A percentile compares a stretch with the other conserved stretches of the same genome.
Conservation (phyloP, 441 rosid genomes). For the Erysimum pusillum region DNA sequence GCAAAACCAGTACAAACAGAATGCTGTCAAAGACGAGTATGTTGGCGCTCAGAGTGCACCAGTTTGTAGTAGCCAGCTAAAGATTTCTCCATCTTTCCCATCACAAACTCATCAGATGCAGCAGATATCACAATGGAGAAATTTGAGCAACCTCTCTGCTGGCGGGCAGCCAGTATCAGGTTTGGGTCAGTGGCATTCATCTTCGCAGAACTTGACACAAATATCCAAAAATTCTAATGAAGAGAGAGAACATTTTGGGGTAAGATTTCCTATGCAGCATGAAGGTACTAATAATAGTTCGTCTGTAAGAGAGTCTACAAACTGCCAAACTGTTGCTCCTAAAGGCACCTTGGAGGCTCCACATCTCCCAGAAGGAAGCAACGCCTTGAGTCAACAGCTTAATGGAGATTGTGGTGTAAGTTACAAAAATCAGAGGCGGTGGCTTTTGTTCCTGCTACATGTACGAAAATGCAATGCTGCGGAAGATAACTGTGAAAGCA, state of each 20-base stretch:
- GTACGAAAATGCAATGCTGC: conserved; percentile 85
- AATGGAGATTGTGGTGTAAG: conserved; percentile 67
- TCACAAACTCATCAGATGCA: conserved; percentile 38
- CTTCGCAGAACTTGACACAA: conserved; percentile 43
- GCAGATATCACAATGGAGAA: conserved; percentile 41
- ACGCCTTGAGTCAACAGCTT: conserved; percentile 60
- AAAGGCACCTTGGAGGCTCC: conserved; percentile 51
- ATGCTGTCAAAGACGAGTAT: conserved; percentile 19
- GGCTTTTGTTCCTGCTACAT: conserved; percentile 94
- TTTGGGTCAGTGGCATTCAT: conserved; percentile 38
- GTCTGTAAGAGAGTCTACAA: conserved; percentile 63
- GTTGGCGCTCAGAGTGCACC: conserved; percentile 40
- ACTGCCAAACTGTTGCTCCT: conserved; percentile 55
- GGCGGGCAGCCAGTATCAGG: conserved; percentile 53
- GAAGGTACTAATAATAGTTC: conserved; percentile 72
- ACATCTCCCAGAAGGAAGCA: conserved; percentile 53
- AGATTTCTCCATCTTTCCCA: conserved; percentile 32
- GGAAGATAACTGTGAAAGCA: conserved; percentile 77
- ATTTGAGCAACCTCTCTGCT: conserved; percentile 56
- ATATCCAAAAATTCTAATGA: conserved; percentile 7
- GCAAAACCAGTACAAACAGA: conserved; percentile 43
- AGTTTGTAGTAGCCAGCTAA: conserved; percentile 41
- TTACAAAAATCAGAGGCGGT: conserved; percentile 74
- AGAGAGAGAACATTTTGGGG: conserved; percentile 57
- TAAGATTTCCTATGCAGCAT: conserved; percentile 68